phyloP scores from a whole-genome alignment of 2,329 filamentous ascomycete species.

The Phialocephala subalpina region DNA sequence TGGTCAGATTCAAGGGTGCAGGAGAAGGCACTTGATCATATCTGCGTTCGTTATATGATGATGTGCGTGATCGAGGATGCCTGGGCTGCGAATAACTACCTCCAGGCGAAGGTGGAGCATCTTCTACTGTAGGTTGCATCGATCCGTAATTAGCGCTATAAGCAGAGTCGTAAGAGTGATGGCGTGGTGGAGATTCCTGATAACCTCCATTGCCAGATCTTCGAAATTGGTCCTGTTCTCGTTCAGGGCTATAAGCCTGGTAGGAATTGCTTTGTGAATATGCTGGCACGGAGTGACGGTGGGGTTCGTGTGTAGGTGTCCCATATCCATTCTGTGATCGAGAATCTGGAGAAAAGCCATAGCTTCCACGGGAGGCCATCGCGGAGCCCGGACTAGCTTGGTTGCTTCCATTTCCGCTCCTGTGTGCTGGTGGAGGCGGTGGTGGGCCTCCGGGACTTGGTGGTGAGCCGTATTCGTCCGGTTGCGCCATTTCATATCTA shows the following conservation, averaged over 20 bases:
- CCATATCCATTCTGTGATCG: conserved; percentile 33
- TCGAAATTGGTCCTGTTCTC: conserved; percentile 37
- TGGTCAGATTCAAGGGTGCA: conserved; percentile 42
- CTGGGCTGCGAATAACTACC: conserved; percentile 29
- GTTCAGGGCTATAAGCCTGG: conserved; percentile 39
- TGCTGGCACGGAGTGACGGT: conserved; percentile 37
- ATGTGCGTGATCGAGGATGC: conserved; percentile 32
- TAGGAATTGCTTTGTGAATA: conserved; percentile 39
- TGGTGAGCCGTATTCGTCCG: conserved; percentile 40
- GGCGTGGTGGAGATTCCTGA: conserved; percentile 42
- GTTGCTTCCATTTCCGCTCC: conserved; percentile 36
- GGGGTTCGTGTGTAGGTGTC: conserved; percentile 31
- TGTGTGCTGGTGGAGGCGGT: conserved; percentile 44
- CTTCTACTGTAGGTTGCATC: conserved; percentile 57
- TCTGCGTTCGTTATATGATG: conserved; percentile 33
- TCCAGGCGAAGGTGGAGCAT: conserved; percentile 45
- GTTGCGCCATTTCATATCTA: conserved; percentile 40
- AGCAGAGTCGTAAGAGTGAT: conserved; percentile 45
- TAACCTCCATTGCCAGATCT: conserved; percentile 34
- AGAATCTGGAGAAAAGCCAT: conserved; percentile 33
- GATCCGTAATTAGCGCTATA: conserved; percentile 49
- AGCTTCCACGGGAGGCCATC: conserved; percentile 33
- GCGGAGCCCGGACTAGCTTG: conserved; percentile 36
- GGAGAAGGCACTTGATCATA: conserved; percentile 43
- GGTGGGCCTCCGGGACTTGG: conserved; percentile 45